Base-by-base conservation (phyloP, 2,329 filamentous ascomycete genomes). In the Fusarium miscanthi region DNA sequence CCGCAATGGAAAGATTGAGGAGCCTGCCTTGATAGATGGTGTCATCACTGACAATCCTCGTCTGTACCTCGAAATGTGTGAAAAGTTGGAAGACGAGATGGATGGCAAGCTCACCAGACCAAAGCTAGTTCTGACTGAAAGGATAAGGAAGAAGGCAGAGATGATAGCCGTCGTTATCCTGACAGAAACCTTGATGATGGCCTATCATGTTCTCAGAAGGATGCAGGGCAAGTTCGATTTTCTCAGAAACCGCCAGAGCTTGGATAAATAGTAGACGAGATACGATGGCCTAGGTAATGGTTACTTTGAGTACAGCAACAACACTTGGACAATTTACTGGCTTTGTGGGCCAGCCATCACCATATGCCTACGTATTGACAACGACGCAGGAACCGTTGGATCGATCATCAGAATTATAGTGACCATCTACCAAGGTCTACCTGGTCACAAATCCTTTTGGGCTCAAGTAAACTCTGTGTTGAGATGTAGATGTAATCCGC, bases 11-110 rank as follows among this genome's bases (percentile, higher is more conserved):
- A 54, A 27, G n/a, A 51, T 19, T 17, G 51, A 48, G 27, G 56
- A 66, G n/a, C 43, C 61, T 21, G 71, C 66, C 17, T 66, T 81
- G 35, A 83, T 97, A 2, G 93, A 97, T 75, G 95, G 93, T 2
- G 92, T 97, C 8, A 91, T 97, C 59, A 97, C 94, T 1, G 95
- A 98, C 78, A 91, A 97, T 74, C 93, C 93, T 2, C 87, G 87
- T 78, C 81, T 87, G 72, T 95, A 91, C 77, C 78, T 90, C 30
- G 87, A 91, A 48, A 86, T 94, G 4, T 89, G 88, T 69, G 77
- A 85, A 51, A 75, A 81, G 46, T 79, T 72, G 57, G 80, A 82
- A 70, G 78, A 82, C 45, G 80, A 82, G 66, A 66, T 78, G 48
- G 80, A 81, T 41, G 79, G 76, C 8, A 75, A 67, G 59, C 21